A percentile compares a stretch with the other conserved stretches of the same genome.
Conservation (phyloP, 1,139 yeast species). For the Geotrichum klebahnii region DNA sequence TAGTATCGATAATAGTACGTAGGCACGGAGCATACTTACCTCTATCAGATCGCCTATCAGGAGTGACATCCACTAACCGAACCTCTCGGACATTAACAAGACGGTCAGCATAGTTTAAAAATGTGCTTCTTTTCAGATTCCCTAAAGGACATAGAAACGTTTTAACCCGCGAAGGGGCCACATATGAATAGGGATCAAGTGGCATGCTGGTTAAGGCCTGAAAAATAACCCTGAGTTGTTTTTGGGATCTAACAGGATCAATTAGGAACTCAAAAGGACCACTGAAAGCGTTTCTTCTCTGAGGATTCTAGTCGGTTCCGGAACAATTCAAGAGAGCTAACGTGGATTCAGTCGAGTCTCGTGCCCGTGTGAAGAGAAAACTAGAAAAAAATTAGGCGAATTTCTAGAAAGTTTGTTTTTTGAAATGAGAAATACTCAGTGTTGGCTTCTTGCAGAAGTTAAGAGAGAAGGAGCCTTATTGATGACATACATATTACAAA, state of each 20-base stretch:
- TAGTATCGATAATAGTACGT: conserved; percentile 1
- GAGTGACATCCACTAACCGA: conserved; percentile 68
- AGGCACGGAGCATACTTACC: conserved; percentile 25
- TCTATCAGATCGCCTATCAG: conserved; percentile 50
- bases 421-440: background rate
- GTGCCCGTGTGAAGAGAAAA: too few species aligned
- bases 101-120: conserved; percentile 46
- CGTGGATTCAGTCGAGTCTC: too few species aligned
- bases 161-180: conserved; percentile 62
- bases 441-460: background rate
- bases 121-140: conserved; percentile 48
- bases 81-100: conserved; percentile 58
- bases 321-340: background rate
- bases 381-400: background rate
- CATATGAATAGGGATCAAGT: conserved; percentile 45
- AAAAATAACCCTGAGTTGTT: too few species aligned
- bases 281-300: too few species aligned
- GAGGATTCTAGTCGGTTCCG: background rate
- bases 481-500: background rate
- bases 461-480: background rate
- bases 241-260: background rate
- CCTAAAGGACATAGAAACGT: conserved; percentile 70
- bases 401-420: background rate
- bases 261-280: background rate
- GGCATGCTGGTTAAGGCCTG: too few species aligned